Evolutionary conservation across 148 eudicot species (phyloP).

Genomic region (Pouteria glomerata): DNA sequence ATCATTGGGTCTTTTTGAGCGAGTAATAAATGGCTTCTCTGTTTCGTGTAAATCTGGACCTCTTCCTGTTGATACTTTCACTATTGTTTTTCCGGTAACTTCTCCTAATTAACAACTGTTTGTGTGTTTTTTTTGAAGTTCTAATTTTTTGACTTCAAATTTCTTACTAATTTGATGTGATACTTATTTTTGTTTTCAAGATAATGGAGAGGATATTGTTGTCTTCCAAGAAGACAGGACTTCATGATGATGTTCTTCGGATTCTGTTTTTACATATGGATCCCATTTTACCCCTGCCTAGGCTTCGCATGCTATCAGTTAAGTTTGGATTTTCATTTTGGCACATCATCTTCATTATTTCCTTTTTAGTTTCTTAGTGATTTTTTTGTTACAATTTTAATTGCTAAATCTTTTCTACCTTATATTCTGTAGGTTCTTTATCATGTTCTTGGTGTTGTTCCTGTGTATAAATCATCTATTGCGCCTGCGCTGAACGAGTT

Average conservation of each 20-base stretch:
- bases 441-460: slow-evolving; percentile 88
- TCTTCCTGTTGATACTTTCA: slow-evolving; percentile 90
- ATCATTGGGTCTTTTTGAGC: slow-evolving; percentile 63
- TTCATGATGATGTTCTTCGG: slow-evolving; percentile 77
- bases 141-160: neutral
- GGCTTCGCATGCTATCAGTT: slow-evolving; percentile 96
- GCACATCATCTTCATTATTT: neutral
- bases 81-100: slow-evolving; percentile 79
- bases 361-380: neutral
- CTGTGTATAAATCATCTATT: slow-evolving; percentile 78
- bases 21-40: slow-evolving; percentile 64
- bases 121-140: neutral
- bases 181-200: slow-evolving; percentile 25
- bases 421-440: slow-evolving; percentile 68
- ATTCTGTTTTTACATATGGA: slow-evolving; percentile 85
- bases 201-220: slow-evolving; percentile 82
- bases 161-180: neutral
- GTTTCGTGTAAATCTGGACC: slow-evolving; percentile 81
- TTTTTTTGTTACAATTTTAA: slow-evolving; percentile 2
- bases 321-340: slow-evolving; percentile 9
- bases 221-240: slow-evolving; percentile 86
- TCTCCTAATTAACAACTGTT: slow-evolving; percentile 6
- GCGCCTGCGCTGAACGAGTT: slow-evolving; percentile 88
- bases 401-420: slow-evolving; percentile 17
- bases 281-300: slow-evolving; percentile 87